Evolutionary conservation across 2,329 filamentous ascomycete genomes (phyloP), one percentile per base, ranked within the genome.

Genomic region (Sporothrix inflata): DNA sequence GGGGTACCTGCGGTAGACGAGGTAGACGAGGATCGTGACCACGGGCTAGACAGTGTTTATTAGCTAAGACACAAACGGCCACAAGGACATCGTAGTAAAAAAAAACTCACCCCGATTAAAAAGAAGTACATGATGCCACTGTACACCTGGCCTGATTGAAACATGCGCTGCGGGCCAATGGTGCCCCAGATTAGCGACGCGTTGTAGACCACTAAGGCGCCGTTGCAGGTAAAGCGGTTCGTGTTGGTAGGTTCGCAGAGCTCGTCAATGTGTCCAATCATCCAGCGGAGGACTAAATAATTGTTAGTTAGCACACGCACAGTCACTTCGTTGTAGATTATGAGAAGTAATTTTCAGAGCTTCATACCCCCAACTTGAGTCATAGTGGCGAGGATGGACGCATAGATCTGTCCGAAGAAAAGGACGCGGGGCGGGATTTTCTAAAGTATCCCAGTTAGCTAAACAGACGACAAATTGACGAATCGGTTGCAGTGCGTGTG

Each of bases 341-440:
- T 83, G 16, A 83, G 74, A 83, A 85, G 55, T 87, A 83, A 61
- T 19, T 11, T n/a, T 53, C 14, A 53, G 7, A 34, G 45, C 14
- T 60, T 27, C 53, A 65, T 69, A 71, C 72, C 72, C 16, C 72
- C 72, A 6, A 63, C 65, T 53, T 74, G 72, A n/a, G 72, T 70
- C 38, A 88, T 80, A 1, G 84, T 86, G 65, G 84, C 85, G 24
- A 87, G 79, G 24, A 89, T 80, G 2, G 86, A 90, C 45, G 87
- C 87, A 11, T 86, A 80, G 77, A 90, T 86, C 78, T 90, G 88
- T 0, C 87, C 87, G 27, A 82, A 79, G 75, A 90, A 90, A 3
- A 88, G 87, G 40, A 88, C 84, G 12, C 86, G 84, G 0, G 88
- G 88, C 5, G 88, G 87, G 21, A 90, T 88, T 80, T 72, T 76